Conservation (phyloP, 2,329 filamentous ascomycete species). For the Sporothrix dimorphospora region DNA sequence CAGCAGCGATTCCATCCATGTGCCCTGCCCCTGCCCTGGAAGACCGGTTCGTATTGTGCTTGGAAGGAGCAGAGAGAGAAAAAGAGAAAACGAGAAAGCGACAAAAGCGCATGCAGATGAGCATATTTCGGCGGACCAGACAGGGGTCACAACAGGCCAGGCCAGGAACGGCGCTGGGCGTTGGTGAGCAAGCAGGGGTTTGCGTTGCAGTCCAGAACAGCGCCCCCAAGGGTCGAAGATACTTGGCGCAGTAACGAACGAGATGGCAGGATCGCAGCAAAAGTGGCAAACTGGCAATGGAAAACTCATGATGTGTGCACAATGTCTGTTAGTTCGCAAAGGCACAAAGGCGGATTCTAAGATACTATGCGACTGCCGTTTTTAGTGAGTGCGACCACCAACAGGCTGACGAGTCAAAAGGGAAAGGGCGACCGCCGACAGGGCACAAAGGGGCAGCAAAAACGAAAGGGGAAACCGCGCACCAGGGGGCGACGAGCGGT, state of each 20-base stretch:
- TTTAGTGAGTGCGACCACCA: background rate
- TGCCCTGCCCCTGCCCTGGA: background rate
- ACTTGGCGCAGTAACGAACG: background rate
- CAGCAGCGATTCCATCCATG: conserved; percentile 3
- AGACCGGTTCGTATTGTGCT: background rate
- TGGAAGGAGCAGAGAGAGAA: background rate
- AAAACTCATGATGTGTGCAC: no score
- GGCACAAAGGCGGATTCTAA: conserved; percentile 7
- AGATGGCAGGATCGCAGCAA: background rate
- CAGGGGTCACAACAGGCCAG: conserved; percentile 20
- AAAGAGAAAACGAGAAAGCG: conserved; percentile 3
- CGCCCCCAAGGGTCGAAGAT: conserved; percentile 3
- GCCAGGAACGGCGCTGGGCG: conserved; percentile 15
- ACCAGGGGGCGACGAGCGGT: conserved; percentile 14
- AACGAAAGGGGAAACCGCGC: conserved; percentile 20
- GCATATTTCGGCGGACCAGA: conserved; percentile 12
- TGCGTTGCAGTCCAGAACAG: conserved; percentile 10
- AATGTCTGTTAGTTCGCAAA: background rate
- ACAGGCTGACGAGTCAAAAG: background rate
- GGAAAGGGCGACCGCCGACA: background rate
- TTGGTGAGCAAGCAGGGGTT: conserved; percentile 4
- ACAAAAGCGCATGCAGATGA: conserved; percentile 12
- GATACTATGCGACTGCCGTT: background rate
- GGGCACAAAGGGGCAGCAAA: background rate
- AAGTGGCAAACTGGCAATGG: conserved; percentile 10